Conservation (phyloP, 192 early-diverging fungal species). For the Mortierella claussenii region DNA sequence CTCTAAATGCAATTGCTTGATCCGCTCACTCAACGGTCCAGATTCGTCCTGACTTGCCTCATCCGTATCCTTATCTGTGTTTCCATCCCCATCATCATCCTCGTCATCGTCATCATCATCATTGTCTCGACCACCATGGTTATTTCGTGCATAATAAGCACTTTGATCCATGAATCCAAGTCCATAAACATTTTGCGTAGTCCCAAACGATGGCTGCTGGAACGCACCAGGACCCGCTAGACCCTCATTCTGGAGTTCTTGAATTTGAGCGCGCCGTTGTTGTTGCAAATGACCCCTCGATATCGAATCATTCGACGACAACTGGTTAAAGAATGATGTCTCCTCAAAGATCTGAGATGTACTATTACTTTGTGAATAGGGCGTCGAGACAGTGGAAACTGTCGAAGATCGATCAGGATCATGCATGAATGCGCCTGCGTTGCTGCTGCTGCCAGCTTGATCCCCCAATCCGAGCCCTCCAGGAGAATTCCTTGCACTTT, state of each 20-base stretch:
- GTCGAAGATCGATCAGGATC: slow-evolving; percentile 42
- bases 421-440: slow-evolving; percentile 5
- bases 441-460: not conserved
- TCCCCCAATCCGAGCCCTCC: not conserved
- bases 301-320: slow-evolving; percentile 42
- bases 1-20: slow-evolving; percentile 42
- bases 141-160: not conserved
- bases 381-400: slow-evolving; percentile 29
- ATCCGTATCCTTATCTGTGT: slow-evolving; percentile 28
- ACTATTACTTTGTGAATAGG: slow-evolving; percentile 50
- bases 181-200: slow-evolving; percentile 11
- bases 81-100: slow-evolving; percentile 7
- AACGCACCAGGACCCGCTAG: slow-evolving; percentile 1
- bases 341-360: slow-evolving; percentile 52
- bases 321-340: slow-evolving; percentile 49
- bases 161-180: slow-evolving; percentile 25
- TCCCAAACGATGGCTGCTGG: slow-evolving; percentile 6
- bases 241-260: not conserved
- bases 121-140: not conserved
- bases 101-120: slow-evolving; percentile 16
- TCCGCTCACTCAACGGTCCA: slow-evolving; percentile 35
- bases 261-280: slow-evolving; percentile 8
- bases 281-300: slow-evolving; percentile 43
- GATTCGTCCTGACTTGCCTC: slow-evolving; percentile 28
- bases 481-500: slow-evolving; percentile 2